Evolutionary conservation across 2,329 filamentous ascomycete genomes (phyloP), one percentile per base, ranked within the genome.

Genomic region (Colletotrichum tofieldiae): DNA sequence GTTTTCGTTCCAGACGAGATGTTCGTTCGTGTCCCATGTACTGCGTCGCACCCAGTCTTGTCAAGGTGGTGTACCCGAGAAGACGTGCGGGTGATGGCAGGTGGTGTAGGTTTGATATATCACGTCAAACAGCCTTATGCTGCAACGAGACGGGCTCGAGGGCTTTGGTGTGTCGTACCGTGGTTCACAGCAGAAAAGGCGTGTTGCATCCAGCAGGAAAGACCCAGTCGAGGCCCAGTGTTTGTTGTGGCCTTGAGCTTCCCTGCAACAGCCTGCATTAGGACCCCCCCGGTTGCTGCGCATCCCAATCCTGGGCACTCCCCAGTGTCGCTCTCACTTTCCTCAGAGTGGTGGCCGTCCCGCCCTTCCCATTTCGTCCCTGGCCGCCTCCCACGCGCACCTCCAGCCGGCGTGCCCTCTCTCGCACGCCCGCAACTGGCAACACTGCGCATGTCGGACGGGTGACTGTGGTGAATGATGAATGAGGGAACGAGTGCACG

Each of bases 141-240:
- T 29, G 23, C n/a, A 39, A 58, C 41, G 20, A 39, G 29, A 32
- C 29, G 29, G 29, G 29, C 29, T 32, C 29, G 6, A 32, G 29
- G 16, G 20, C 20, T n/a, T 60, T 29, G 39, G 12, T 32, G 41
- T 9, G 58, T 66, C n/a, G 52, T 58, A 35, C 26, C 43, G 32
- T 52, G 61, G 45, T 59, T 65, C 61, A 69, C 67, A 58, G 52
- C 67, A 65, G 51, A 45, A 45, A 20, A 59, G 26, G 51, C 66
- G 41, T 52, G 47, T 12, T 55, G 29, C 35, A 26, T 60, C 35
- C 47, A 54, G 47, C 23, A 51, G 49, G n/a, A 32, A 32, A 43
- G 51, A 49, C 39, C 59, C 32, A 64, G 55, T 51, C 29, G 51
- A 63, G 59, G 49, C 39, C 65, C 65, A 55, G 49, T 54, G 18